These are phyloP conservation scores for Anthracocystis panici-leucophaei DNA, from an alignment of 1,284 basidiomycete species.

Conservation along the genomic window DNA sequence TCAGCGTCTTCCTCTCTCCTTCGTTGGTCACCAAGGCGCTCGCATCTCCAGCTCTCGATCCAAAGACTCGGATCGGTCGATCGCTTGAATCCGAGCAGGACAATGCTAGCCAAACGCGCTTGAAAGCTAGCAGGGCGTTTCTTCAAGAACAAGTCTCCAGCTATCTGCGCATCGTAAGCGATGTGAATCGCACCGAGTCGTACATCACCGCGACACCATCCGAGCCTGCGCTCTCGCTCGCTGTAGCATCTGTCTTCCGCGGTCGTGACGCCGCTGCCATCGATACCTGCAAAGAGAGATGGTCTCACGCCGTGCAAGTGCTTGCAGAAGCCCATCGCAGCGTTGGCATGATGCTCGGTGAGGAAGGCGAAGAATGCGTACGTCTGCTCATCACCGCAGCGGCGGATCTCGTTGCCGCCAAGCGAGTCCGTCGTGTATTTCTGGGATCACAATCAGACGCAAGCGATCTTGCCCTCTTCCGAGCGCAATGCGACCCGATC, in stretches of 20 bases:
- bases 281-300: background rate
- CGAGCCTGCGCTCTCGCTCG: constrained; percentile 15
- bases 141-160: constrained; percentile 5
- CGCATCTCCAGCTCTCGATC: constrained; percentile 1
- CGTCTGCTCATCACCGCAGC: constrained; percentile 28
- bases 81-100: too few relatives aligned
- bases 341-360: constrained; percentile 19
- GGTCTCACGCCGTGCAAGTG: background rate
- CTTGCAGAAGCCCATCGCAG: constrained; percentile 9
- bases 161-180: constrained; percentile 17
- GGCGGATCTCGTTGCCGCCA: too few relatives aligned
- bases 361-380: constrained; percentile 44
- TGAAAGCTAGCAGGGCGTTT: background rate
- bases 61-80: background rate
- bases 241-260: constrained; percentile 14
- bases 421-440: too few relatives aligned
- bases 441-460: too few relatives aligned
- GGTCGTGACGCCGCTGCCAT: background rate
- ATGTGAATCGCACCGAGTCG: constrained; percentile 3
- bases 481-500: too few relatives aligned
- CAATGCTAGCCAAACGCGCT: too few relatives aligned
- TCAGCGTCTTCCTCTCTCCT: constrained; percentile 6
- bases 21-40: constrained; percentile 8
- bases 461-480: background rate
- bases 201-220: constrained; percentile 13